These are phyloP conservation scores for Umbelopsis sp. DNA, from an alignment of 192 early-diverging fungal genomes.

Conservation along the genomic window DNA sequence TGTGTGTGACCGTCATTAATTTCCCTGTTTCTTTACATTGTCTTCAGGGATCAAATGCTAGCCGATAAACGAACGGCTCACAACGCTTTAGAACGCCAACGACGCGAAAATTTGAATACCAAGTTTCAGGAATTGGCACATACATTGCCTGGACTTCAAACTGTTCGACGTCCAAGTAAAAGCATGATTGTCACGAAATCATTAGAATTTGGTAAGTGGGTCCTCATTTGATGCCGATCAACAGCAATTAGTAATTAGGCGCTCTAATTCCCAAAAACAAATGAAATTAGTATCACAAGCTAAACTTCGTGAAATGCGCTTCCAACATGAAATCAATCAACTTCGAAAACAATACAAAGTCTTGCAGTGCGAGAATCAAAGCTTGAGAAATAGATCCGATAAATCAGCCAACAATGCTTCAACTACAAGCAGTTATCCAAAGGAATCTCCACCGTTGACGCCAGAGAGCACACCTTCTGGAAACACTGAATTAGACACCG, in stretches of 20 bases:
- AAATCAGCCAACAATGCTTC: background rate
- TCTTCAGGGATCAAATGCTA: background rate
- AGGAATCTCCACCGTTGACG: constrained; percentile 7
- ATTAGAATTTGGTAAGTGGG: constrained; percentile 64
- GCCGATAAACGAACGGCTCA: constrained; percentile 73
- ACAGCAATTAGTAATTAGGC: too few relatives aligned
- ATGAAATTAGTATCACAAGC: constrained; percentile 4
- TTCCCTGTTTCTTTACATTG: background rate
- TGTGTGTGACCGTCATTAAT: background rate
- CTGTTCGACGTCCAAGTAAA: constrained; percentile 79
- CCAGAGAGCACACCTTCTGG: constrained; percentile 4
- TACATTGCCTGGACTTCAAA: constrained; percentile 72
- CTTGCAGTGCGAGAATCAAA: background rate
- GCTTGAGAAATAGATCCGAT: background rate
- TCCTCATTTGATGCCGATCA: background rate
- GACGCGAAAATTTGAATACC: constrained; percentile 78
- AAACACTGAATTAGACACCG: background rate
- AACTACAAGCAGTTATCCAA: background rate
- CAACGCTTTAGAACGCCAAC: constrained; percentile 80
- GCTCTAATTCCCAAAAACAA: background rate
- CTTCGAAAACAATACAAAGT: constrained; percentile 2
- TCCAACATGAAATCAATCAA: constrained; percentile 3
- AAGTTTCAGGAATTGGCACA: constrained; percentile 84
- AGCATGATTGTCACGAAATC: constrained; percentile 81
- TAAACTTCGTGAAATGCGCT: background rate